Base-by-base conservation (phyloP, 495 filamentous ascomycete species). In the Aeminium ludgeri region DNA sequence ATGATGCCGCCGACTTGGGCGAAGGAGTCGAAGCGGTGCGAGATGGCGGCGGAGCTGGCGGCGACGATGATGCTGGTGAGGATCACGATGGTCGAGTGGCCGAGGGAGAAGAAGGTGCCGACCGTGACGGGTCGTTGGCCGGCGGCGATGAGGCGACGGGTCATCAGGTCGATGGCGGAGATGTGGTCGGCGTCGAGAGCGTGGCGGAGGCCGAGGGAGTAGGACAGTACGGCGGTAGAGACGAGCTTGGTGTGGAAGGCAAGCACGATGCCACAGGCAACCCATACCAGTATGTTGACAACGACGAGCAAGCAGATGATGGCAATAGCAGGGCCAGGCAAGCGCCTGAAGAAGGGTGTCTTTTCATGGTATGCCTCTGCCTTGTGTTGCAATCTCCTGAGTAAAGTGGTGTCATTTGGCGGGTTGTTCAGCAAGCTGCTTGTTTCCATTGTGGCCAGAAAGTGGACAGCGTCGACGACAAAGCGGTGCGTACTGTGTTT, bases 161-260 rank as follows among this genome's bases (percentile, higher is more conserved):
- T 96, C 80, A 89, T 93, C 11, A 96, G 68, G 62, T 96, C 89
- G 49, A 96, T 96, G 38, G 86, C 87, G 36, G 80, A 77, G 59
- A 97, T 95, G 61, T 97, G 89, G 59, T 97, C 87, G 12, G 89
- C 89, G 55, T 95, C 89, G 36, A 95, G 75, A 2, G 89, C 89
- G 68, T 97, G 87, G 38, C 89, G 74, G 16, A 97, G 69, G 6
- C 89, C 87, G 5, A 97, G 68, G 0, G 86, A 86, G 57, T 91
- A 94, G 11, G 87, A 73, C 0, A 92, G 69, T 12, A 87, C 73
- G 3, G 86, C 80, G 3, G 84, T 78, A 12, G 78, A 79, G 30
- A 86, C 73, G 41, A 94, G 64, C 3, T 68, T 60, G 5, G 44
- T 15, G 51, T 63, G 55, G 28, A 51, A 57, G 51, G 52, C 38